These are phyloP conservation scores for Ulvella scutata DNA, from an alignment of 139 green algal genomes.

Conservation along the genomic window DNA sequence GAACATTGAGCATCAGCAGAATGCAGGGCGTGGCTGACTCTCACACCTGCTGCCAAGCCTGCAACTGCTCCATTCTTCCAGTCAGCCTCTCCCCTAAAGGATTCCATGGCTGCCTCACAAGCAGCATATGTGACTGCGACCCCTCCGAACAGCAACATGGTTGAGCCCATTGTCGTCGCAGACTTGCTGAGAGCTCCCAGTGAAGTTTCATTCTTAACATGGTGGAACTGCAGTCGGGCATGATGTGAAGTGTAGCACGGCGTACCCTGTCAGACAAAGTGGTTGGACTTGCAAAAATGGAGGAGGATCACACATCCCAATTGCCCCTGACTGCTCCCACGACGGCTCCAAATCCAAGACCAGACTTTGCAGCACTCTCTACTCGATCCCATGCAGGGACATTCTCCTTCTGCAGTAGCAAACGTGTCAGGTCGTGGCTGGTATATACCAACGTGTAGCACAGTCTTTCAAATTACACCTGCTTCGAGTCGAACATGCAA, in stretches of 20 bases:
- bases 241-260: neutral
- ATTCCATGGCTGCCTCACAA: neutral
- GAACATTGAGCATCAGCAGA: neutral
- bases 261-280: neutral
- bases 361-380: neutral
- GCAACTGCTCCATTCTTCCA: neutral
- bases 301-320: neutral
- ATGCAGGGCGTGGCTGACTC: neutral
- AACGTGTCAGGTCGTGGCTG: no score
- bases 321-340: neutral
- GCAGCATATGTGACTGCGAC: conserved; percentile 1
- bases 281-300: neutral
- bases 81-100: neutral
- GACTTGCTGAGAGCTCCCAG: neutral
- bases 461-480: no score
- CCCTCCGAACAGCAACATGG: neutral
- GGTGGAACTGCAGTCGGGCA: neutral
- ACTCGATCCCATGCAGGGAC: conserved; percentile 3
- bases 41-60: neutral
- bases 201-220: neutral
- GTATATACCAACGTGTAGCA: no score
- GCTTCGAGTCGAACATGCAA: no score
- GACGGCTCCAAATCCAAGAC: neutral
- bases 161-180: neutral
- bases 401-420: neutral